Evolutionary conservation across 495 filamentous ascomycete genomes (phyloP), one percentile per base, ranked within the genome.

Genomic region (Cercophora newfieldiana): DNA sequence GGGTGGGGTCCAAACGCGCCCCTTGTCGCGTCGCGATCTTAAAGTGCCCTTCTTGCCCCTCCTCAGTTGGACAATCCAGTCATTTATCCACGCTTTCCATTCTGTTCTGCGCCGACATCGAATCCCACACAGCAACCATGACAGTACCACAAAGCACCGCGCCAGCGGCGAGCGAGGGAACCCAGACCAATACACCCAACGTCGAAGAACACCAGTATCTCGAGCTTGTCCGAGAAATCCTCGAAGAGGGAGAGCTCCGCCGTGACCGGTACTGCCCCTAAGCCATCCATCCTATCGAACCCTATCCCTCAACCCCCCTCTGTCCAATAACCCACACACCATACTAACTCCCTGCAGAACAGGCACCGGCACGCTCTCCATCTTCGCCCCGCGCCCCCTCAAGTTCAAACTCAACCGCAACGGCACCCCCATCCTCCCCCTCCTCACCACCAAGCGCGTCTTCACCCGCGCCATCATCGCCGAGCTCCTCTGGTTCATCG

Each of bases 401-500:
- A 93, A 91, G 72, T 99, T 97, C 83, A 85, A 84, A 59, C 91
- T 98, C 71, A 89, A 89, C 64, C 79, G 84, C 28, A 70, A 77
- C 71, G 76, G 80, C 70, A 71, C 74, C 59, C 86, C 88, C 5
- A 83, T 95, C 76, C 86, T 98, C 47, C 94, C 94, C 25, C 90
- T 98, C 70, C 88, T 98, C 14, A 98, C 94, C 6, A 98, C 95
- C 29, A 98, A 98, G 78, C 92, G 95, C 72, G 95, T 98, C 75
- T 97, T 96, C 84, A 84, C 90, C 31, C 91, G 91, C 66, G 95
- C 93, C 74, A 88, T 99, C 47, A 82, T 98, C 71, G 90, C 89
- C 70, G 95, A 99, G 75, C 91, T 99, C 19, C 90, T 99, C 70
- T 99, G 95, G 95, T 98, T 99, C 80, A 87, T 99, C 72, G 82